phyloP scores from a whole-genome alignment of 1,284 basidiomycete species.

The Peniophora sp. region DNA sequence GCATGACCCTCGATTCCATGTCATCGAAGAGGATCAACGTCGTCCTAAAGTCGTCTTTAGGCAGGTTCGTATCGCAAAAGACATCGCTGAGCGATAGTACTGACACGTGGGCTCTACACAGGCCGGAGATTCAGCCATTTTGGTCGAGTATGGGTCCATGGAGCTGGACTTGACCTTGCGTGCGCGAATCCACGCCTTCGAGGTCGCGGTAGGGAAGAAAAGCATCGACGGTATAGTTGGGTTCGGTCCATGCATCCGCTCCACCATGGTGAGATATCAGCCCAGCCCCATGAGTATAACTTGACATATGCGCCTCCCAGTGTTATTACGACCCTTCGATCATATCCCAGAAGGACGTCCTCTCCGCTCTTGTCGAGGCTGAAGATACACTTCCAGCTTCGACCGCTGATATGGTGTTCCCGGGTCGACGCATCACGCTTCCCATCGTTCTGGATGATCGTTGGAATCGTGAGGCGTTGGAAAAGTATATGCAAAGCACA shows the following conservation, averaged over 20 bases:
- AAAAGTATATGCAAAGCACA: constrained; percentile 47
- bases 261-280: constrained; percentile 36
- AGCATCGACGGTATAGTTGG: constrained; percentile 30
- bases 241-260: constrained; percentile 51
- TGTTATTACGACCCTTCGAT: constrained; percentile 40
- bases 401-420: constrained; percentile 35
- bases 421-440: constrained; percentile 46
- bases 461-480: constrained; percentile 47
- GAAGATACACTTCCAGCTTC: constrained; percentile 32
- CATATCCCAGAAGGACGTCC: constrained; percentile 31
- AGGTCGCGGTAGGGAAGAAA: constrained; percentile 28
- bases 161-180: constrained; percentile 40
- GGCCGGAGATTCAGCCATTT: constrained; percentile 50
- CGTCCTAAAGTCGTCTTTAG: constrained; percentile 32
- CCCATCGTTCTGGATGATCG: constrained; percentile 60
- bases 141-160: constrained; percentile 53
- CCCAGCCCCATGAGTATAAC: background rate
- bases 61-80: constrained; percentile 24
- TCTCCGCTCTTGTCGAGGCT: constrained; percentile 29
- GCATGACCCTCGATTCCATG: background rate
- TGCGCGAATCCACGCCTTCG: constrained; percentile 49
- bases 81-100: background rate
- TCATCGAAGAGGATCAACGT: constrained; percentile 8
- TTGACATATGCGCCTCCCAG: constrained; percentile 17
- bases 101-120: constrained; percentile 13